Evolutionary conservation across 164 flowering plant genomes (phyloP).

Genomic region (Aristolochia californica): DNA sequence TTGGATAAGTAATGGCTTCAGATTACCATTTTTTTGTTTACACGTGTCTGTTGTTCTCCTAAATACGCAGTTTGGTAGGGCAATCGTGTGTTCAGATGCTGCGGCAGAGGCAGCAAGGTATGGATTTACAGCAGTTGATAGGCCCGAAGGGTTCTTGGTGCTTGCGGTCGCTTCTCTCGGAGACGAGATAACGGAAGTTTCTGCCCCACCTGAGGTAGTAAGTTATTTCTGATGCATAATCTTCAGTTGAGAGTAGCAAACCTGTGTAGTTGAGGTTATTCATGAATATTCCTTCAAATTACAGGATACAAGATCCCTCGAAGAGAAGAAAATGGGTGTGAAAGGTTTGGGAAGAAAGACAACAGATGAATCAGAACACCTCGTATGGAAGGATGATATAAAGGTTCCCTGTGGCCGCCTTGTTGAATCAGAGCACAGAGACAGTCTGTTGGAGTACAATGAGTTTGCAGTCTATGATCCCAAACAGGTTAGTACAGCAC

Average conservation of each 20-base stretch:
- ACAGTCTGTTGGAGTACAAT: slow-evolving; percentile 62
- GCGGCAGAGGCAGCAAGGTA: slow-evolving; percentile 78
- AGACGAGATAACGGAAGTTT: slow-evolving; percentile 31
- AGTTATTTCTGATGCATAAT: too few species aligned
- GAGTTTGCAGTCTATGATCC: slow-evolving; percentile 78
- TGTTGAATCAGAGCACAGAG: slow-evolving; percentile 46
- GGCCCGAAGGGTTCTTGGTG: slow-evolving; percentile 82
- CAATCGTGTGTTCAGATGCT: slow-evolving; percentile 75
- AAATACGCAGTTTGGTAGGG: slow-evolving; percentile 55
- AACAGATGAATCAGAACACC: slow-evolving; percentile 55
- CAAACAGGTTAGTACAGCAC: slow-evolving; percentile 37
- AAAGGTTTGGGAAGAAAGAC: slow-evolving; percentile 63
- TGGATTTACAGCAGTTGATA: slow-evolving; percentile 75
- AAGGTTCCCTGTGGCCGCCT: slow-evolving; percentile 69
- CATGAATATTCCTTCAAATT: not conserved
- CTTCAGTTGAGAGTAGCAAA: too few species aligned
- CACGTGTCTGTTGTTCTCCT: not conserved
- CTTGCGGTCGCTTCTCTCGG: slow-evolving; percentile 68
- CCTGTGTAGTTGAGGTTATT: too few species aligned
- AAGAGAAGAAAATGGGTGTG: slow-evolving; percentile 54
- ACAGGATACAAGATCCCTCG: slow-evolving; percentile 55
- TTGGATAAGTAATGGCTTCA: too few species aligned
- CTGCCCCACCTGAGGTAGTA: slow-evolving; percentile 43
- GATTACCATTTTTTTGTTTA: too few species aligned
- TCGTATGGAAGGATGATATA: slow-evolving; percentile 57